Percentiles rank a stretch among this genome's conserved stretches.
Evolutionary conservation across 176 grass and related monocot species (phyloP).

Genomic region (Eragrostis curvula): DNA sequence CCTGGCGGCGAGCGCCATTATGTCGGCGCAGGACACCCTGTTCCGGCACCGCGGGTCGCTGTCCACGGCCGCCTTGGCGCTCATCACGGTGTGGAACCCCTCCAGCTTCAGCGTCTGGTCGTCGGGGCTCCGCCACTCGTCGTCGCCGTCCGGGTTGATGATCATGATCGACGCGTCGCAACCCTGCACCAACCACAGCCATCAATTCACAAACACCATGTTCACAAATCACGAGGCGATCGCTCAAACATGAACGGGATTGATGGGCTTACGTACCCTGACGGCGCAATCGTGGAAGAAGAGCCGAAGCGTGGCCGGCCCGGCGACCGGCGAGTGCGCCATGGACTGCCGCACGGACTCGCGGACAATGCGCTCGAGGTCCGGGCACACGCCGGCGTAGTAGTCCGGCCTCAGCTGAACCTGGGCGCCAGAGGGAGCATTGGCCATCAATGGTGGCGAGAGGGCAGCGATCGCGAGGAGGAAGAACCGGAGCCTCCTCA

Average conservation of each 20-base stretch:
- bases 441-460: not conserved
- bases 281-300: slow-evolving; percentile 86
- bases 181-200: slow-evolving; percentile 25
- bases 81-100: slow-evolving; percentile 52
- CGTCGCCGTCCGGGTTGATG: slow-evolving; percentile 53
- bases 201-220: not conserved
- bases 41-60: slow-evolving; percentile 55
- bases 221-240: not conserved
- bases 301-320: slow-evolving; percentile 57
- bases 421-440: not conserved
- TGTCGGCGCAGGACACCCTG: slow-evolving; percentile 80
- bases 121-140: slow-evolving; percentile 62
- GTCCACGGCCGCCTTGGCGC: slow-evolving; percentile 69
- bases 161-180: slow-evolving; percentile 79
- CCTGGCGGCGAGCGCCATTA: slow-evolving; percentile 71
- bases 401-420: slow-evolving; percentile 37
- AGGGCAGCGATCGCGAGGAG: slow-evolving; percentile 1
- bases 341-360: slow-evolving; percentile 44
- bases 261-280: slow-evolving; percentile 28
- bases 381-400: slow-evolving; percentile 58
- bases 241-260: not conserved
- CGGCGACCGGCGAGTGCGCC: slow-evolving; percentile 44
- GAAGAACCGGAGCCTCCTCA: slow-evolving; percentile 42
- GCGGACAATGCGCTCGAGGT: slow-evolving; percentile 59
- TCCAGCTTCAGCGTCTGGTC: slow-evolving; percentile 55